Evolutionary conservation across 2,329 filamentous ascomycete genomes (phyloP).

Genomic region (Exophiala aquamarina): DNA sequence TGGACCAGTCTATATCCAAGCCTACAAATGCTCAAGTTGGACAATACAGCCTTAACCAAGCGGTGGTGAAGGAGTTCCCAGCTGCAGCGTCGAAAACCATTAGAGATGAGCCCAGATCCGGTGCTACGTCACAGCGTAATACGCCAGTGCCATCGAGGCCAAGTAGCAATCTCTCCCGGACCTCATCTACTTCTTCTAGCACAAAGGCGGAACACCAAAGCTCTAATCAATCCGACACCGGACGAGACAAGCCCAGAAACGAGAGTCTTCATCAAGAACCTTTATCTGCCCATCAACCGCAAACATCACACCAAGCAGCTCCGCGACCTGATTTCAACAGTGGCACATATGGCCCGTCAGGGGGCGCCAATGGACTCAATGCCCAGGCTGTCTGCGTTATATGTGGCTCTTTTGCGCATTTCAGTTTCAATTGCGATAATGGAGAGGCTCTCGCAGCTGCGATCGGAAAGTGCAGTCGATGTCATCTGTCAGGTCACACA

Average conservation of each 20-base stretch:
- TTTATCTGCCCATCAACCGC: not conserved
- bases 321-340: not conserved
- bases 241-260: not conserved
- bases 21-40: conserved; percentile 2
- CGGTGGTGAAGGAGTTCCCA: conserved; percentile 4
- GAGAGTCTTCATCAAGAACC: not conserved
- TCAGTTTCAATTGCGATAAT: conserved; percentile 47
- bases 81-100: not conserved
- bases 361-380: conserved; percentile 45
- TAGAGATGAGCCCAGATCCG: conserved; percentile 7
- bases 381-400: conserved; percentile 41
- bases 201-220: conserved; percentile 13
- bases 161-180: conserved; percentile 29
- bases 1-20: conserved; percentile 8
- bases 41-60: too few relatives aligned
- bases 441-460: conserved; percentile 38
- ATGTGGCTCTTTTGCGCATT: conserved; percentile 48
- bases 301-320: not conserved
- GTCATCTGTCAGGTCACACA: conserved; percentile 39
- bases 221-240: conserved; percentile 4
- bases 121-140: conserved; percentile 2
- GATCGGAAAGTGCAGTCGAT: conserved; percentile 44
- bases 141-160: conserved; percentile 19
- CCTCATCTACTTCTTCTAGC: conserved; percentile 32
- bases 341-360: conserved; percentile 39